Evolutionary conservation across 805 yeast species (phyloP).

Genomic region (Yamadazyma ubonensis): DNA sequence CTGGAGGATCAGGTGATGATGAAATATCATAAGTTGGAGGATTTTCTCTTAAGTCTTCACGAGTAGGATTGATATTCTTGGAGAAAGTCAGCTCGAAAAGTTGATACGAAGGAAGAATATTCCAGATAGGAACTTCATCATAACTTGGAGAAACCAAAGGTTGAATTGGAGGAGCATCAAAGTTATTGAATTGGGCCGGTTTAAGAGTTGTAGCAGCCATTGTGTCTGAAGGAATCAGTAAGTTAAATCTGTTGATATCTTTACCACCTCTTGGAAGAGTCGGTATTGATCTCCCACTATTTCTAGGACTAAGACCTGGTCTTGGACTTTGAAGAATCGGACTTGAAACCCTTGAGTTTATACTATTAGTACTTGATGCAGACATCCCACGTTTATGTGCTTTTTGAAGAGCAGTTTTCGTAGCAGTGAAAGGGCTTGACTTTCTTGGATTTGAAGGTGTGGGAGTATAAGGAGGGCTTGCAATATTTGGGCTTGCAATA

Average conservation of each 20-base stretch:
- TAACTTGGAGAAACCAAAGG: constrained; percentile 17
- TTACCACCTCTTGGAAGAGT: constrained; percentile 1
- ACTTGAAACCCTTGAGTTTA: not conserved
- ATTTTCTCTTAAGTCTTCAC: constrained; percentile 26
- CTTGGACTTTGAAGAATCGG: not conserved
- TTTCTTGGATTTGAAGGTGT: too few species aligned
- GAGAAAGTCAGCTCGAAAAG: constrained; percentile 40
- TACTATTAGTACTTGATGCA: too few species aligned
- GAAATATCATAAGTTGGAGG: constrained; percentile 32
- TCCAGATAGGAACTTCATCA: constrained; percentile 35
- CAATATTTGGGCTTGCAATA: not conserved
- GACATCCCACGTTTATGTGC: too few species aligned
- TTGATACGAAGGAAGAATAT: constrained; percentile 41
- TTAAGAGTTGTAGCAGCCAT: constrained; percentile 3
- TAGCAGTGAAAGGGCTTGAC: too few species aligned
- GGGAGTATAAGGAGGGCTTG: not conserved
- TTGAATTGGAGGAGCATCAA: not conserved
- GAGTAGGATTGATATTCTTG: constrained; percentile 32
- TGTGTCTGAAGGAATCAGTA: not conserved
- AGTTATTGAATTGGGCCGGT: constrained; percentile 1
- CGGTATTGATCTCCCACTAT: not conserved
- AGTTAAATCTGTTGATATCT: constrained; percentile 8
- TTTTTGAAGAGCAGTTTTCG: too few species aligned
- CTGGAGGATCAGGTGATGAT: not conserved
- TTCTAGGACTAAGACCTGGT: not conserved